A percentile compares a stretch with the other conserved stretches of the same genome.
These are phyloP conservation scores for Hypoxylon sp. DNA, from an alignment of 2,329 filamentous ascomycete species.

Conservation along the genomic window DNA sequence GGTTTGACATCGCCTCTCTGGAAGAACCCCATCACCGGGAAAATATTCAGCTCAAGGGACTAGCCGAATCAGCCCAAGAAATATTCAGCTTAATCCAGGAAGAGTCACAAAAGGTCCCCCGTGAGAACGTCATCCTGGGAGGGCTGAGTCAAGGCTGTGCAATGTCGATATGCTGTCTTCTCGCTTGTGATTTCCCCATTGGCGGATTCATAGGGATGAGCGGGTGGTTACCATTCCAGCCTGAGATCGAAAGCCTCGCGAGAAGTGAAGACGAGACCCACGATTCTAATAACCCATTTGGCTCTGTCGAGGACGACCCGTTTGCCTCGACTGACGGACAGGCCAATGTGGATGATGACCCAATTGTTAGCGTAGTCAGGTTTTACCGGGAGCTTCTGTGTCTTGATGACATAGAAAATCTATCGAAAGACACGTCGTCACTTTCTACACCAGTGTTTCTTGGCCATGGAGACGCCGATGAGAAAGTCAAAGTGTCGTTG, in stretches of 20 bases:
- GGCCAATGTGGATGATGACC: neutral
- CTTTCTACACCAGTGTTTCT: conserved; percentile 9
- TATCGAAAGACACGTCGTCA: neutral
- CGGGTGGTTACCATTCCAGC: conserved; percentile 61
- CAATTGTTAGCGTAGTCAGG: neutral
- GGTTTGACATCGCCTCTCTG: conserved; percentile 66
- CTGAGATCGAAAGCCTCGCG: conserved; percentile 52
- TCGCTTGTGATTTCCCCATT: conserved; percentile 56
- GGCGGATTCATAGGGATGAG: conserved; percentile 65
- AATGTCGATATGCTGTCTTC: conserved; percentile 59
- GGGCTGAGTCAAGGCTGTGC: conserved; percentile 70
- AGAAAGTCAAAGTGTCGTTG: neutral
- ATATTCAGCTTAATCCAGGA: conserved; percentile 55
- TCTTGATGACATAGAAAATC: neutral
- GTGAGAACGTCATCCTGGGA: conserved; percentile 63
- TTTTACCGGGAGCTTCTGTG: neutral
- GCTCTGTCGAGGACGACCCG: neutral
- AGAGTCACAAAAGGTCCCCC: conserved; percentile 54
- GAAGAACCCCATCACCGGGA: conserved; percentile 57
- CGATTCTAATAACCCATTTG: neutral
- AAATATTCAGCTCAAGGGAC: conserved; percentile 61
- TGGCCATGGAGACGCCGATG: conserved; percentile 1
- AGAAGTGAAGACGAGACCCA: neutral
- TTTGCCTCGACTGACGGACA: neutral
- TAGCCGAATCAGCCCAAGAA: conserved; percentile 59